Percentiles rank a stretch among this genome's conserved stretches.
Evolutionary conservation across 176 grass and related monocot genomes (phyloP).

Genomic region (bread wheat (Triticum aestivum)): DNA sequence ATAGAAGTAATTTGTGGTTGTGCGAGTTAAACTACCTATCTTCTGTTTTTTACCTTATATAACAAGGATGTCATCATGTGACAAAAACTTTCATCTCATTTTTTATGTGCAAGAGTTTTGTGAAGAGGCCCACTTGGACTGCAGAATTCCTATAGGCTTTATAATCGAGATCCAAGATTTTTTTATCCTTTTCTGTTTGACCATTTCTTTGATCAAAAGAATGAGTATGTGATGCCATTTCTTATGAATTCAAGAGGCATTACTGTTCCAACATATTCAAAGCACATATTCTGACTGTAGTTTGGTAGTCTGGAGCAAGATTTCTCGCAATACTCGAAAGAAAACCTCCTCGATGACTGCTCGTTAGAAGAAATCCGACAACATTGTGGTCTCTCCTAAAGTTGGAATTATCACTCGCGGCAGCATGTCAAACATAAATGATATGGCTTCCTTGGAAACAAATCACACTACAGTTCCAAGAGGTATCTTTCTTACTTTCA

Average conservation of each 20-base stretch:
- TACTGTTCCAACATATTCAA: not conserved
- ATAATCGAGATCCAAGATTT: not conserved
- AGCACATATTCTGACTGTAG: not conserved
- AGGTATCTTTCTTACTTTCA: not conserved
- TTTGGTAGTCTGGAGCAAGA: not conserved
- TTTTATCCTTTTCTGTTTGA: not conserved
- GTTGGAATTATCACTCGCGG: not conserved
- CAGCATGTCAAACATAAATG: not conserved
- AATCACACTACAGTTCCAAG: not conserved
- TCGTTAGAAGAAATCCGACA: not conserved
- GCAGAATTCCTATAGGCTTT: not conserved
- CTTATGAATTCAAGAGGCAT: not conserved
- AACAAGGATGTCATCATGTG: not conserved
- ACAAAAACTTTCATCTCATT: not conserved
- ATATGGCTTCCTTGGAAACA: not conserved
- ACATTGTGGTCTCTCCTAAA: not conserved
- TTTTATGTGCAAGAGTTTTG: not conserved
- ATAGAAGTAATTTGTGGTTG: not conserved
- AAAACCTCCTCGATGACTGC: not conserved
- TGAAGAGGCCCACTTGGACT: not conserved
- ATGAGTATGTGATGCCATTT: not conserved
- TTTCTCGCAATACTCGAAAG: not conserved
- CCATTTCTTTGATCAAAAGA: not conserved
- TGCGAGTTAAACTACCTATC: not conserved
- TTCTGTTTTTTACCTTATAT: not conserved